Conservation (phyloP, 345 rosid species). For the Populus simonii region DNA sequence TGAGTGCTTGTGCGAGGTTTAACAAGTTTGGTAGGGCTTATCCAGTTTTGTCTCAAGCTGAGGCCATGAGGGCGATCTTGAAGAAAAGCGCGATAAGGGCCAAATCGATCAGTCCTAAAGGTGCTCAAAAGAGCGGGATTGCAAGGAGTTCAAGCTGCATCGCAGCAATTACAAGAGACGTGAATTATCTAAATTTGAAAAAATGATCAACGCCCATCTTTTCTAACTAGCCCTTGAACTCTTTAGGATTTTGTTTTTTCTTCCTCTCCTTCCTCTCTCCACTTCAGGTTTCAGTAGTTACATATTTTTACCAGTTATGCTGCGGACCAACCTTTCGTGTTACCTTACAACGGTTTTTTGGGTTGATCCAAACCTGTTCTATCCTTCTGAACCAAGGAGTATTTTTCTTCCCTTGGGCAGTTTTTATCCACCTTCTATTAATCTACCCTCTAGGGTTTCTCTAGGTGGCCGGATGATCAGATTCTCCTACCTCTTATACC, state of each 20-base stretch:
- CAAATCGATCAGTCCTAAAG: slow-evolving; percentile 48
- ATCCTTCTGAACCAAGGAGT: neutral
- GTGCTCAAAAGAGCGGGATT: slow-evolving; percentile 39
- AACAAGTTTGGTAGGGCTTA: slow-evolving; percentile 76
- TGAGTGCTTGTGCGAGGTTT: slow-evolving; percentile 72
- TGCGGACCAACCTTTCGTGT: neutral
- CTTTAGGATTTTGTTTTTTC: neutral
- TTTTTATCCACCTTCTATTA: neutral
- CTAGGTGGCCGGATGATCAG: neutral
- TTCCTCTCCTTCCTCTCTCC: neutral
- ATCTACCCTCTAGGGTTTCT: neutral
- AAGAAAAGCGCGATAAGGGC: slow-evolving; percentile 50
- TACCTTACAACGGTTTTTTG: neutral
- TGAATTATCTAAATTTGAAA: slow-evolving; percentile 17
- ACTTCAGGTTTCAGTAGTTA: neutral
- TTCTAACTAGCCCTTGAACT: neutral
- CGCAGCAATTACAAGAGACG: slow-evolving; percentile 67
- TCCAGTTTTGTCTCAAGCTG: slow-evolving; percentile 77
- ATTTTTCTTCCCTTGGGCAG: slow-evolving; percentile 6
- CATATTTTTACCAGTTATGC: neutral
- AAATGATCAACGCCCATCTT: neutral
- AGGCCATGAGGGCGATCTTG: slow-evolving; percentile 81
- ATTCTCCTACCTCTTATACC: neutral
- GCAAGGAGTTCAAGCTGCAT: slow-evolving; percentile 86
- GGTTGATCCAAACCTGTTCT: neutral